Evolutionary conservation across 2,329 filamentous ascomycete species (phyloP), one percentile per base, ranked within the genome.

Genomic region (Diaporthe velutina): DNA sequence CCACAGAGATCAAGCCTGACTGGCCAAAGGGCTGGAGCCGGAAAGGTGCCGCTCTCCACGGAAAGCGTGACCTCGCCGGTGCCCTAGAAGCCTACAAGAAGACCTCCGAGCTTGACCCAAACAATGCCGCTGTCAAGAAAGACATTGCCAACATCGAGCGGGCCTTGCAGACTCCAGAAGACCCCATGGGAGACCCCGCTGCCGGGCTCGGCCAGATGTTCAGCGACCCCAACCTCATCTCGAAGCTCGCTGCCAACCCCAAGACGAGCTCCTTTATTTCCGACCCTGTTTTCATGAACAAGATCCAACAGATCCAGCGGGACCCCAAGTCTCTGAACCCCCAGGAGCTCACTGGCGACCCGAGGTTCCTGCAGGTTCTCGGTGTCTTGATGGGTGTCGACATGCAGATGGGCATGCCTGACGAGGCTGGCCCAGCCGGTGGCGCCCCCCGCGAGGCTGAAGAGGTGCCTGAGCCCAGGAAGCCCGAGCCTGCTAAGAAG

Each of bases 11-110:
- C 84, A 98, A 99, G 89, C 94, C 96, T 17, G 97, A 98, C 88
- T 99, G 97, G 97, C 92, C 95, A 75, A 98, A 98, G 87, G 97
- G 97, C 78, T 98, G 95, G 93, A 93, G 94, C 75, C 93, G 97
- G 76, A 98, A 98, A 84, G 97, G 96, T 78, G 93, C 95, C 77
- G 97, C 97, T 73, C 89, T 96, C 45, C 97, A 98, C 84, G 97
- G 97, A 60, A 88, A 93, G 75, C 95, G 96, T 70, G 95, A 99
- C 83, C 89, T 98, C 30, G 88, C 97, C 67, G 94, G 91, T 64
- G 95, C 97, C 45, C 91, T 93, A 77, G 95, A 98, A 80, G 95
- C 97, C 30, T 99, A 97, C 83, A 94, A 98, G 81, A 91, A 97
- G 83, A 97, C 96, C n/a, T 88, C 98, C 79, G 98, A 98, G 88